Conservation (phyloP, 371 early-diverging fungal species). For the Apophysomyces trapeziformis region DNA sequence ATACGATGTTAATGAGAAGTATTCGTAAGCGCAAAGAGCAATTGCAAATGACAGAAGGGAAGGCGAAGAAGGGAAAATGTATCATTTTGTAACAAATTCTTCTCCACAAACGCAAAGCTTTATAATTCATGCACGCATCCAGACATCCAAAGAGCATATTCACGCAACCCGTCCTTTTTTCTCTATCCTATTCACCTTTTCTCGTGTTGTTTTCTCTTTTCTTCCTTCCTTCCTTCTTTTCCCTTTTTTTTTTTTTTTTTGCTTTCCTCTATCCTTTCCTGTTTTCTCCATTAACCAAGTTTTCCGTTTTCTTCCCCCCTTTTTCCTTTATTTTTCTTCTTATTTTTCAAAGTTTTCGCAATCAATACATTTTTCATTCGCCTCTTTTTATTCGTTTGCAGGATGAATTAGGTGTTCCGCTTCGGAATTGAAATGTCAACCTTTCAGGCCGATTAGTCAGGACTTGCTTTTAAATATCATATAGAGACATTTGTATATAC, state of each 20-base stretch:
- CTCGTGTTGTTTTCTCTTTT: not conserved
- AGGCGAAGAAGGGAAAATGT: slow-evolving; percentile 31
- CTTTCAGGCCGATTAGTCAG: no score
- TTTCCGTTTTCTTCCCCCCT: not conserved
- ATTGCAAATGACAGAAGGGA: slow-evolving; percentile 27
- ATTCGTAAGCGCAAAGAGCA: slow-evolving; percentile 29
- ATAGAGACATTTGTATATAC: no score
- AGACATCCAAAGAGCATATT: slow-evolving; percentile 4
- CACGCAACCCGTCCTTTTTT: not conserved
- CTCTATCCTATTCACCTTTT: no score
- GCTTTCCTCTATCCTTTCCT: not conserved
- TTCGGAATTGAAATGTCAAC: no score
- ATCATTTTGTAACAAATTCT: slow-evolving; percentile 19
- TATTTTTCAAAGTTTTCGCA: no score
- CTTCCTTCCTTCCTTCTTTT: not conserved
- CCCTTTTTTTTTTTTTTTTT: not conserved
- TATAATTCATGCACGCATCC: slow-evolving; percentile 3
- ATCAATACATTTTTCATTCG: no score
- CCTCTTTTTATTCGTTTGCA: no score
- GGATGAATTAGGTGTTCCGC: no score
- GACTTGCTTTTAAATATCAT: no score
- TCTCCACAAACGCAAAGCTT: not conserved
- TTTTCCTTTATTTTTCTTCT: not conserved
- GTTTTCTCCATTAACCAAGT: not conserved
- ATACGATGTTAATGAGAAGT: slow-evolving; percentile 68